These are phyloP conservation scores for Filosporella fistucella DNA, from an alignment of 495 filamentous ascomycete species.

Conservation along the genomic window DNA sequence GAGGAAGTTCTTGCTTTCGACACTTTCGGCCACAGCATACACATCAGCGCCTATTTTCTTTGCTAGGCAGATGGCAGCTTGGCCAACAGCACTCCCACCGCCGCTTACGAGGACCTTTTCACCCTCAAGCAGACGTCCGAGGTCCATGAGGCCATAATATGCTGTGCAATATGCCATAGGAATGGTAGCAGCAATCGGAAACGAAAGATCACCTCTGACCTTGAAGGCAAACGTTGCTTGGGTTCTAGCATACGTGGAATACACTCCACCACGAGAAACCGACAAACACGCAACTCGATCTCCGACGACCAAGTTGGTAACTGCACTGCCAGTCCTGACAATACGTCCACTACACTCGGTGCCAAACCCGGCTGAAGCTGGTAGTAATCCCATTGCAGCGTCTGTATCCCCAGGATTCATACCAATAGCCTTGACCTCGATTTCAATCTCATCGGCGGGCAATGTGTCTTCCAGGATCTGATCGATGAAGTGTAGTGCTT, in stretches of 20 bases:
- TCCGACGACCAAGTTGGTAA: constrained; percentile 39
- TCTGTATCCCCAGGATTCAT: constrained; percentile 37
- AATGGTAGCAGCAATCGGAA: constrained; percentile 48
- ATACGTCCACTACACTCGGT: constrained; percentile 52
- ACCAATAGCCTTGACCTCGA: constrained; percentile 37
- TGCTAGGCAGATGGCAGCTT: constrained; percentile 55
- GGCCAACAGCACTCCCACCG: constrained; percentile 54
- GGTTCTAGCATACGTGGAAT: constrained; percentile 35
- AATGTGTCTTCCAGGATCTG: constrained; percentile 29
- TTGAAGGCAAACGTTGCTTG: constrained; percentile 33
- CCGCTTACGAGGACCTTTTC: constrained; percentile 59
- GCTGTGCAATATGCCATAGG: constrained; percentile 56
- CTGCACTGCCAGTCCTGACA: constrained; percentile 41
- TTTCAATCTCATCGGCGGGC: constrained; percentile 36
- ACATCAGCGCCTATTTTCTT: constrained; percentile 52
- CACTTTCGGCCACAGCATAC: constrained; percentile 49
- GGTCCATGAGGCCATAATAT: constrained; percentile 47
- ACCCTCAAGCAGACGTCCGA: constrained; percentile 39
- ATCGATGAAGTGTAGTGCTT: constrained; percentile 28
- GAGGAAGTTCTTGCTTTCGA: constrained; percentile 46
- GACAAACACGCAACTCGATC: constrained; percentile 50
- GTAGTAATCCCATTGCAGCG: constrained; percentile 45
- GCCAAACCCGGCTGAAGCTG: constrained; percentile 38
- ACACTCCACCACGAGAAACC: constrained; percentile 40
- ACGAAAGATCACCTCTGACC: constrained; percentile 43